A percentile compares a stretch with the other conserved stretches of the same genome.
Evolutionary conservation across 768 basidiomycete species (phyloP).

Genomic region (Dendrothele bispora): DNA sequence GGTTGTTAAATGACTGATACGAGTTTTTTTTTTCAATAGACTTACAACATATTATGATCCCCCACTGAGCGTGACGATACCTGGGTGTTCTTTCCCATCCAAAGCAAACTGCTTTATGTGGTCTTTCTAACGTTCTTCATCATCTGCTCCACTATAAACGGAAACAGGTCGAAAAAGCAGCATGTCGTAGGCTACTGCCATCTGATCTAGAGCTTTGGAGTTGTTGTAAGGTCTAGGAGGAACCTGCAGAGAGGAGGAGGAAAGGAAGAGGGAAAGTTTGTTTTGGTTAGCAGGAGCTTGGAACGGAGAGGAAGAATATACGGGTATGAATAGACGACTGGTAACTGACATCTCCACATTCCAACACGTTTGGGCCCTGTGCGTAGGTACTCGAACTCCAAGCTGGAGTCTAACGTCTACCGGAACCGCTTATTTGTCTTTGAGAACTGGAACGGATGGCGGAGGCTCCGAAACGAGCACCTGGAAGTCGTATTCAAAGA

Average conservation of each 20-base stretch:
- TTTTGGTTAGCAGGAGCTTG: no score
- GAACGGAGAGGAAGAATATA: no score
- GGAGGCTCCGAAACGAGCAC: constrained; percentile 68
- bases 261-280: not conserved
- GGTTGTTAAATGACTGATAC: no score
- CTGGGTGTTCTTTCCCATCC: constrained; percentile 62
- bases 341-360: constrained; percentile 76
- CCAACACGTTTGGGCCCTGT: constrained; percentile 46
- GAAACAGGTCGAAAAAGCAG: constrained; percentile 53
- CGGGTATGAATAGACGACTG: constrained; percentile 10
- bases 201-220: constrained; percentile 61
- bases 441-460: constrained; percentile 62
- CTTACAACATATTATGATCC: constrained; percentile 68
- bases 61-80: constrained; percentile 67
- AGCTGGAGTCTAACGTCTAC: constrained; percentile 48
- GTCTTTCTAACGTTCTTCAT: no score
- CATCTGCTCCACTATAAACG: constrained; percentile 26
- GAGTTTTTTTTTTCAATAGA: no score
- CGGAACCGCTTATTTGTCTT: constrained; percentile 26
- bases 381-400: constrained; percentile 56
- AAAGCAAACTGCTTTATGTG: constrained; percentile 38
- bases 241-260: constrained; percentile 12
- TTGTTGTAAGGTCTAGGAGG: constrained; percentile 56
- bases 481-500: no score
- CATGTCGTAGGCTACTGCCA: constrained; percentile 64